A percentile compares a stretch with the other conserved stretches of the same genome.
phyloP scores from a whole-genome alignment of 495 filamentous ascomycete species.

The Apiosordaria backusii region DNA sequence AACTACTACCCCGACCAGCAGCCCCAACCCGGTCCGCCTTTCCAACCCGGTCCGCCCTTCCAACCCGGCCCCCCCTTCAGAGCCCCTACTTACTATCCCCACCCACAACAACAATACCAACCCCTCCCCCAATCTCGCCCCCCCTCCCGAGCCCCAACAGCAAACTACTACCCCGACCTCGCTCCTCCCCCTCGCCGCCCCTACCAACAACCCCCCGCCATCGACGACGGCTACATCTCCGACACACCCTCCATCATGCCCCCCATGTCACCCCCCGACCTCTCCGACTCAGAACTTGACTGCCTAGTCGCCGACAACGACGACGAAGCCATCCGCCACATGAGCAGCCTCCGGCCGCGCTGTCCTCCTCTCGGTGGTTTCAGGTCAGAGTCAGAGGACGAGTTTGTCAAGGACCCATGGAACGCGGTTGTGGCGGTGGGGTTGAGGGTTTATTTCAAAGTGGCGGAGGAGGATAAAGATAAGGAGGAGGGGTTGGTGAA shows the following conservation, averaged over 20 bases:
- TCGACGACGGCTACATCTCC: conserved; percentile 15
- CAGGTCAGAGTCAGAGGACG: conserved; percentile 25
- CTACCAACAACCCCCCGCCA: neutral
- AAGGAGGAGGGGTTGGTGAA: conserved; percentile 46
- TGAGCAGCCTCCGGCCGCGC: neutral
- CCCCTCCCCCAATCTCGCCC: neutral
- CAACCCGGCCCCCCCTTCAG: neutral
- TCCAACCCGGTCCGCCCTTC: too few species aligned
- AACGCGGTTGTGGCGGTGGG: conserved; percentile 82
- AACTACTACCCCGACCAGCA: too few species aligned
- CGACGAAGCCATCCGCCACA: neutral
- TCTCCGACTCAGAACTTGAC: conserved; percentile 37
- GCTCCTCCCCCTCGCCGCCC: neutral
- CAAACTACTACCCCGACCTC: neutral
- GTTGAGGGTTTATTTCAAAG: conserved; percentile 66
- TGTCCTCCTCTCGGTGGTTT: neutral
- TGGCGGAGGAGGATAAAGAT: conserved; percentile 48
- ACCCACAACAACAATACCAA: neutral
- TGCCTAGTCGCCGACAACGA: conserved; percentile 19
- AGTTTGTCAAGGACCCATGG: conserved; percentile 66
- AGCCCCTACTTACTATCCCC: too few species aligned
- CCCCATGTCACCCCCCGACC: conserved; percentile 30
- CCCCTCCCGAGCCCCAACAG: neutral
- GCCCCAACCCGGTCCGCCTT: too few species aligned
- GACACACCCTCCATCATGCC: conserved; percentile 28